These are phyloP conservation scores for Lipomyces spencermartinsiae DNA, from an alignment of 805 yeast species.

Conservation along the genomic window DNA sequence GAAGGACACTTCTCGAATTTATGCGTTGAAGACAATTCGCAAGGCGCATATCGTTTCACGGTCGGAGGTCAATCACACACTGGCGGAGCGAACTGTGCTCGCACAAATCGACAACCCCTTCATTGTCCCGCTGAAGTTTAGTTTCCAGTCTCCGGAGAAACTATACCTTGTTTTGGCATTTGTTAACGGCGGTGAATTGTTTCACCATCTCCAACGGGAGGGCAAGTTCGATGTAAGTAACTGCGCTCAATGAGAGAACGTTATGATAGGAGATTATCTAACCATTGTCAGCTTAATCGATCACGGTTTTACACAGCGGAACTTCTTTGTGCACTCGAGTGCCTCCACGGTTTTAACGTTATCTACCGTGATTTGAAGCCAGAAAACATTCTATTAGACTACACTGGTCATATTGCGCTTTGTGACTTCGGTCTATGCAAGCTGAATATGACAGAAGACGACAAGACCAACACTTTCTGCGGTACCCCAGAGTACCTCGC, in stretches of 20 bases:
- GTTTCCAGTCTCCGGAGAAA: slow-evolving; percentile 97
- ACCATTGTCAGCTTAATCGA: slow-evolving; percentile 60
- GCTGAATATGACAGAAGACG: slow-evolving; percentile 74
- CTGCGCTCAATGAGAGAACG: neutral
- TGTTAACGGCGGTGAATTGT: slow-evolving; percentile 96
- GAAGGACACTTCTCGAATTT: slow-evolving; percentile 91
- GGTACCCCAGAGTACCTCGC: slow-evolving; percentile 98
- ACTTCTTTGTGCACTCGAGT: slow-evolving; percentile 88
- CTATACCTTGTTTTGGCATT: slow-evolving; percentile 88
- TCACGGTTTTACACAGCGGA: slow-evolving; percentile 95
- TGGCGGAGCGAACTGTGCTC: slow-evolving; percentile 94
- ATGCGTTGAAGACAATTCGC: slow-evolving; percentile 91
- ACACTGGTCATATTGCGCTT: slow-evolving; percentile 96
- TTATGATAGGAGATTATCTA: neutral
- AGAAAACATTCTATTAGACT: slow-evolving; percentile 90
- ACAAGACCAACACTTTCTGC: slow-evolving; percentile 80
- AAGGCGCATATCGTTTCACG: slow-evolving; percentile 93
- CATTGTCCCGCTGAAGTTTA: slow-evolving; percentile 93
- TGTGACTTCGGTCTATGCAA: slow-evolving; percentile 98
- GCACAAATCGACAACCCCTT: slow-evolving; percentile 94
- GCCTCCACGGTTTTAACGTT: slow-evolving; percentile 87
- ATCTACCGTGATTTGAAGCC: slow-evolving; percentile 96
- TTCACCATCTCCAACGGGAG: slow-evolving; percentile 89
- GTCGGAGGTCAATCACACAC: slow-evolving; percentile 93
- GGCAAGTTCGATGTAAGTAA: slow-evolving; percentile 69